These are phyloP conservation scores for Sanghuangporus baumii DNA, from an alignment of 1,284 basidiomycete genomes.

Conservation along the genomic window DNA sequence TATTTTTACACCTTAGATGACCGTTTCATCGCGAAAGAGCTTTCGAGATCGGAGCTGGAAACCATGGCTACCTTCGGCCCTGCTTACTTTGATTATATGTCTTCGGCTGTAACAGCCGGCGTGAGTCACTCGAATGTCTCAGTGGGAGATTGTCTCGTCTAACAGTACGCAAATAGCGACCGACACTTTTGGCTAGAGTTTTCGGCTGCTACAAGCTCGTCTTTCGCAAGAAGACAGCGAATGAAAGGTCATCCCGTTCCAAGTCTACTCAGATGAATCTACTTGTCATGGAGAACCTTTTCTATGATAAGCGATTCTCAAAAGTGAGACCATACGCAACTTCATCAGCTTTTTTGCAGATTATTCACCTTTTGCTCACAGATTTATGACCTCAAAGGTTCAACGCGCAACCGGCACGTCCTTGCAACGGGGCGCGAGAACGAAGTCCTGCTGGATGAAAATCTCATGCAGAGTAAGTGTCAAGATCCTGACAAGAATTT, in stretches of 20 bases:
- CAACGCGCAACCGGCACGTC: slow-evolving; percentile 86
- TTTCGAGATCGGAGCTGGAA: slow-evolving; percentile 67
- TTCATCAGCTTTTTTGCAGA: not conserved
- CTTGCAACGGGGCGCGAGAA: slow-evolving; percentile 88
- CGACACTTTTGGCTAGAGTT: slow-evolving; percentile 93
- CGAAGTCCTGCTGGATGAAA: slow-evolving; percentile 92
- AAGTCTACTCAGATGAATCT: slow-evolving; percentile 92
- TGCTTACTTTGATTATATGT: slow-evolving; percentile 97
- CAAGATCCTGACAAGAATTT: not conserved
- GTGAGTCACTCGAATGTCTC: slow-evolving; percentile 36
- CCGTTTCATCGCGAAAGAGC: slow-evolving; percentile 97
- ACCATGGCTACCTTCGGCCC: slow-evolving; percentile 97
- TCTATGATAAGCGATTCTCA: slow-evolving; percentile 85
- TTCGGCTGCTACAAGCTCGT: slow-evolving; percentile 97
- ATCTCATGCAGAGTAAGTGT: slow-evolving; percentile 73
- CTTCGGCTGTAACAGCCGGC: slow-evolving; percentile 73
- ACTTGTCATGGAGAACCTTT: slow-evolving; percentile 96
- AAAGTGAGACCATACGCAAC: slow-evolving; percentile 45
- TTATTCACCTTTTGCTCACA: slow-evolving; percentile 27
- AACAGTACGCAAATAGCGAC: slow-evolving; percentile 52
- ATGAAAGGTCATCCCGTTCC: slow-evolving; percentile 57
- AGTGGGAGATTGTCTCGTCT: slow-evolving; percentile 17
- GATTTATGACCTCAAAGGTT: slow-evolving; percentile 96
- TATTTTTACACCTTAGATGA: slow-evolving; percentile 80
- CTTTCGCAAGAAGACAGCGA: slow-evolving; percentile 83